Base-by-base conservation (phyloP, 1,139 yeast genomes). In the Lodderomyces elongisporus region DNA sequence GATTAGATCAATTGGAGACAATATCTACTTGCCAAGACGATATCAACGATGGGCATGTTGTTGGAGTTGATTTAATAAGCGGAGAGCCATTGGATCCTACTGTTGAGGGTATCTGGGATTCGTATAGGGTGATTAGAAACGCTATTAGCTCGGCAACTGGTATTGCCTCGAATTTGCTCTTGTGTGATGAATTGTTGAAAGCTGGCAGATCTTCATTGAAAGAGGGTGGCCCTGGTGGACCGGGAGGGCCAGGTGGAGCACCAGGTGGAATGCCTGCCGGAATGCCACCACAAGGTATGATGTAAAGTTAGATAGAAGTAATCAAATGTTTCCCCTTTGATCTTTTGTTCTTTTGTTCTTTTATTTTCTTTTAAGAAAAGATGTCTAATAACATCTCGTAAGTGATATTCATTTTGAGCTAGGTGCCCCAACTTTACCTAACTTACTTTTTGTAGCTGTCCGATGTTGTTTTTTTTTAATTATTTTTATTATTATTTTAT, bases 51-150 rank as follows among this genome's bases (percentile, higher is more conserved):
- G 91, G 83, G 35, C 79, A 84, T 51, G 73, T 77, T 26, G 96
- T 89, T 29, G 99, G 98, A 38, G 79, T 93, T 38, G 96, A 93
- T 56, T 72, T 93, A 47, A 75, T 77, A 41, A 74, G 91, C 10
- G 99, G 99, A 28, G 96, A 89, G 52, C 94, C 97, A 34, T 82
- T 91, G 76, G 97, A 91, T 54, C 97, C 98, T 30, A 70, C 87
- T 7, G 75, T 85, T 36, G 96, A 87, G 55, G 98, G 98, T 41
- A 77, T 93, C 40, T 93, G 96, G 94, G 99, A 93, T 62, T 84
- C 95, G 24, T 91, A 77, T 67, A 71, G 98, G 47, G 98, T 91
- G 28, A 66, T 91, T 41, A 78, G 98, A 64, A 91, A 93, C 57
- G 95, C 96, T 17, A 68, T 93, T 37, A 79, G 89, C 35, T 80